Evolutionary conservation across 805 yeast species (phyloP).

Genomic region (Metschnikowia gelsemii): DNA sequence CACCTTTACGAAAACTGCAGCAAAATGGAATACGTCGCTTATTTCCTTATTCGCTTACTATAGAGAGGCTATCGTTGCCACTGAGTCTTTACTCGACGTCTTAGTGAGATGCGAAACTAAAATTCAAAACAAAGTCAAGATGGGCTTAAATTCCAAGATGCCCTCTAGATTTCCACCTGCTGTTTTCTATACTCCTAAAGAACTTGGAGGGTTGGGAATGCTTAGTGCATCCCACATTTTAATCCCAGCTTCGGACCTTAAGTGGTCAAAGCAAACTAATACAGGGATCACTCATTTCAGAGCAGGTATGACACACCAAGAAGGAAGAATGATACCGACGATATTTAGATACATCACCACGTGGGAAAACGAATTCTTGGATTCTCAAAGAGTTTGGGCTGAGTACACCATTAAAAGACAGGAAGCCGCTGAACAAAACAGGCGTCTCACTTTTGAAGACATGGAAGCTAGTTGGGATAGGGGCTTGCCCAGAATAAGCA

Average conservation of each 20-base stretch:
- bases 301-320: slow-evolving; percentile 85
- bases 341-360: slow-evolving; percentile 88
- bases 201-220: slow-evolving; percentile 97
- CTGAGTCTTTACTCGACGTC: slow-evolving; percentile 72
- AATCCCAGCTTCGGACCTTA: slow-evolving; percentile 88
- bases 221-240: slow-evolving; percentile 93
- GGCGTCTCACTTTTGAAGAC: slow-evolving; percentile 88
- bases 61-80: slow-evolving; percentile 88
- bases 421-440: slow-evolving; percentile 81
- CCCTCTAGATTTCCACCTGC: slow-evolving; percentile 99
- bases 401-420: slow-evolving; percentile 89
- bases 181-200: slow-evolving; percentile 96
- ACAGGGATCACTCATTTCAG: slow-evolving; percentile 93
- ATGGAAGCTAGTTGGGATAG: slow-evolving; percentile 94
- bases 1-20: slow-evolving; percentile 89
- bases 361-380: slow-evolving; percentile 95
- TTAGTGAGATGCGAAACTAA: slow-evolving; percentile 90
- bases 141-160: slow-evolving; percentile 97
- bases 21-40: slow-evolving; percentile 93
- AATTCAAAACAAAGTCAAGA: slow-evolving; percentile 89
- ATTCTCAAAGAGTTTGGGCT: slow-evolving; percentile 96
- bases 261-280: slow-evolving; percentile 91
- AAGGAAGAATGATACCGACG: slow-evolving; percentile 84
- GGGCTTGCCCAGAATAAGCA: slow-evolving; percentile 94
- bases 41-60: slow-evolving; percentile 84